These are phyloP conservation scores for Incumbomyces lentus DNA, from an alignment of 2,329 filamentous ascomycete genomes.

Conservation along the genomic window DNA sequence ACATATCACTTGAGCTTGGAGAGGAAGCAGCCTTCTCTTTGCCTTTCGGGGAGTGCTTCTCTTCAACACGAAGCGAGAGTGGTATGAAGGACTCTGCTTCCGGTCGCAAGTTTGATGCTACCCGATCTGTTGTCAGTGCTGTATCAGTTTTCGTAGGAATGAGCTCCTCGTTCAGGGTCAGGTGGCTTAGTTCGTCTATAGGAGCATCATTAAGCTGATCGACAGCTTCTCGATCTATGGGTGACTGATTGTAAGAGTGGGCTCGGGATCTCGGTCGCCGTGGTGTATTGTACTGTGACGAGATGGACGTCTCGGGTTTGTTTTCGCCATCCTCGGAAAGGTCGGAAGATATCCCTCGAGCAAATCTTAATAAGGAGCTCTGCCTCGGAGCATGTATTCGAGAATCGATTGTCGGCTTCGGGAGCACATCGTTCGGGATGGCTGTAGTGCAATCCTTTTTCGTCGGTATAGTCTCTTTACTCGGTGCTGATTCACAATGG, in stretches of 20 bases:
- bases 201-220: neutral
- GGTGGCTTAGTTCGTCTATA: neutral
- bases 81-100: constrained; percentile 7
- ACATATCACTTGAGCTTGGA: neutral
- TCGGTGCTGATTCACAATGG: too few species aligned
- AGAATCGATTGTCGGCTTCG: neutral
- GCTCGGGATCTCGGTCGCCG: constrained; percentile 13
- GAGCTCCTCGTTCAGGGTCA: constrained; percentile 1
- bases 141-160: neutral
- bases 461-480: neutral
- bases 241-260: constrained; percentile 13
- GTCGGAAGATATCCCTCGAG: constrained; percentile 13
- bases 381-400: constrained; percentile 17
- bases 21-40: neutral
- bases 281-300: neutral
- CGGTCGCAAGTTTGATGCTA: constrained; percentile 4
- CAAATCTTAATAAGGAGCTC: constrained; percentile 19
- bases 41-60: neutral
- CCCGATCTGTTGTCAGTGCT: neutral
- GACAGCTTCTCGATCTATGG: constrained; percentile 4
- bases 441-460: neutral
- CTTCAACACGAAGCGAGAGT: neutral
- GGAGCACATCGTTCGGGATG: neutral
- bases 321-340: neutral
- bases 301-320: neutral